Conservation (phyloP, 192 early-diverging fungal genomes). For the Thamnidium elegans region DNA sequence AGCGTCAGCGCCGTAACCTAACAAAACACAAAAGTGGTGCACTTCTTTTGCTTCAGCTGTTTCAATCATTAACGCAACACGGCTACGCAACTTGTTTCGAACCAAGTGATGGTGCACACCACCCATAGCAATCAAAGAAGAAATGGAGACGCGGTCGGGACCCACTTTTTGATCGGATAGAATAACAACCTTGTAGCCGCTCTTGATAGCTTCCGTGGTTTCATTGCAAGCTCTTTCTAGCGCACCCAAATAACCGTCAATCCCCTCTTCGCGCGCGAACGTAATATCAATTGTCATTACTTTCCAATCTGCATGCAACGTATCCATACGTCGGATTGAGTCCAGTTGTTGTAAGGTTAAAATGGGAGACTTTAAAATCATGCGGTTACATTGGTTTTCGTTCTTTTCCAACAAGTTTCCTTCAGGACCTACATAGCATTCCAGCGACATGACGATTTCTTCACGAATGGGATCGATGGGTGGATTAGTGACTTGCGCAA, state of each 20-base stretch:
- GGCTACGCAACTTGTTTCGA: constrained; percentile 79
- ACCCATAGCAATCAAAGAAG: constrained; percentile 83
- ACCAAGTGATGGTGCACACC: constrained; percentile 95
- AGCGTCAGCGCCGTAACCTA: constrained; percentile 95
- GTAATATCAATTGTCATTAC: constrained; percentile 87
- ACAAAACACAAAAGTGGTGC: constrained; percentile 92
- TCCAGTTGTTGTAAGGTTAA: constrained; percentile 80
- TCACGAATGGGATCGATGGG: constrained; percentile 99
- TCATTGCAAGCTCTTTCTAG: constrained; percentile 88
- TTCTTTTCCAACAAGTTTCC: constrained; percentile 91
- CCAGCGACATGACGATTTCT: constrained; percentile 95
- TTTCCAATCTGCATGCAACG: constrained; percentile 68
- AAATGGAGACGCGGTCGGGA: constrained; percentile 72
- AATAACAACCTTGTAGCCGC: constrained; percentile 79
- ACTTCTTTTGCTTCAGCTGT: constrained; percentile 94
- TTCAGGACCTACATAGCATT: constrained; percentile 91
- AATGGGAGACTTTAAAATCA: constrained; percentile 84
- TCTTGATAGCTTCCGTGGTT: constrained; percentile 75
- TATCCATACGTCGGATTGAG: constrained; percentile 70
- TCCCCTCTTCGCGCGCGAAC: constrained; percentile 70
- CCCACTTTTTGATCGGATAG: constrained; percentile 73
- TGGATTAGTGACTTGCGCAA: constrained; percentile 98
- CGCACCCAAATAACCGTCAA: constrained; percentile 70
- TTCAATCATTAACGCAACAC: constrained; percentile 86
- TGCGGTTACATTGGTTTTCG: constrained; percentile 71